Evolutionary conservation across 2,329 filamentous ascomycete species (phyloP).

Genomic region (Alternaria incomplexa): DNA sequence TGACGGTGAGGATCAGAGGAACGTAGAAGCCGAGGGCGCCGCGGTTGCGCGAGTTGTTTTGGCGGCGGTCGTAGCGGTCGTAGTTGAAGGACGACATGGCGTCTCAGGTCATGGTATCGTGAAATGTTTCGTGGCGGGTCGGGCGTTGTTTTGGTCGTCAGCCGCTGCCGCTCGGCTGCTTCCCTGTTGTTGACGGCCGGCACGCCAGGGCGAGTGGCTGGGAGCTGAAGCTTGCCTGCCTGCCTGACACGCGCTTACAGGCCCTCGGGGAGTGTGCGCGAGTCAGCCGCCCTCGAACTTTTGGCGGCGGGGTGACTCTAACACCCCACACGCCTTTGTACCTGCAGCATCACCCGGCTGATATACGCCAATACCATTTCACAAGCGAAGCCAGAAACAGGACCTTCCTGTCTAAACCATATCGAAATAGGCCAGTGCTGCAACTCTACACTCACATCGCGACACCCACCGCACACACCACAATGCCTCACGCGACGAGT

Average conservation of each 20-base stretch:
- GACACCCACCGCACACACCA: neutral
- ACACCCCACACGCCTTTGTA: conserved; percentile 15
- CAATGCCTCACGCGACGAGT: conserved; percentile 74
- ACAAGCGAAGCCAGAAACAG: neutral
- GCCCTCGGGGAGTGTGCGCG: conserved; percentile 8
- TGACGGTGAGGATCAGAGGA: conserved; percentile 83
- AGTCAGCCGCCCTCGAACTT: conserved; percentile 19
- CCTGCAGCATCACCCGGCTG: conserved; percentile 9
- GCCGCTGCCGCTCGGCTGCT: conserved; percentile 6
- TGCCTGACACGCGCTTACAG: conserved; percentile 13
- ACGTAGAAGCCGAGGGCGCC: conserved; percentile 81
- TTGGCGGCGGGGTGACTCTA: conserved; percentile 28
- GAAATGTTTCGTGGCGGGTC: conserved; percentile 16
- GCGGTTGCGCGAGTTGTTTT: conserved; percentile 60
- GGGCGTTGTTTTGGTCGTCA: conserved; percentile 2
- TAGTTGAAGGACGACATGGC: conserved; percentile 54
- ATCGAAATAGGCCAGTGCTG: neutral
- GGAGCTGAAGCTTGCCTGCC: neutral
- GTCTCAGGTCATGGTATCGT: conserved; percentile 22
- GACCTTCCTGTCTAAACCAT: neutral
- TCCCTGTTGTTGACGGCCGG: conserved; percentile 14
- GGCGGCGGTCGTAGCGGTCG: conserved; percentile 62
- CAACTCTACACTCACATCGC: too few relatives aligned
- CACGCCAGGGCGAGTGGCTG: conserved; percentile 1
- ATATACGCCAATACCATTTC: neutral